phyloP scores from a whole-genome alignment of 108 stramenopile genomes.

The Cylindrotheca closterium region DNA sequence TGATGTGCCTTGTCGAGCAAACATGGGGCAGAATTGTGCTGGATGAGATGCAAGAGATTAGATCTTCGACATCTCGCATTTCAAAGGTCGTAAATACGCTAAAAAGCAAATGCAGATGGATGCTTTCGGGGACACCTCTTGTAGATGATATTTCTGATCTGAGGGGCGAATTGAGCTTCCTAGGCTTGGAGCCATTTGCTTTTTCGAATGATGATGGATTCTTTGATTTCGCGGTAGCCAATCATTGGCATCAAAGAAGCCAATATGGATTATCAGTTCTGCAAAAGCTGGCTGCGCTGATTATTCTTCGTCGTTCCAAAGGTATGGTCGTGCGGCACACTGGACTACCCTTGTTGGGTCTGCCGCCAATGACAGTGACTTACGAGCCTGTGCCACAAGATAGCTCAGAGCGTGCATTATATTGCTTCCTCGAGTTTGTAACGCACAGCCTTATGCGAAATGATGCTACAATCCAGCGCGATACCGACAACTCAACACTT shows the following conservation, averaged over 20 bases:
- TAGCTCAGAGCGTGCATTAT: constrained; percentile 53
- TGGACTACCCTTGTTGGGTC: constrained; percentile 41
- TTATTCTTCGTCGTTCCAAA: constrained; percentile 73
- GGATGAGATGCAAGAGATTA: constrained; percentile 87
- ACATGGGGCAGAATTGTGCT: constrained; percentile 64
- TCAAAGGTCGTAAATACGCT: constrained; percentile 56
- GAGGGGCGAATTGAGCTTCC: constrained; percentile 78
- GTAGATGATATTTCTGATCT: constrained; percentile 71
- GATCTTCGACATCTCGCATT: constrained; percentile 64
- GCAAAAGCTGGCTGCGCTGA: constrained; percentile 42
- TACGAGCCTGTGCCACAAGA: constrained; percentile 47
- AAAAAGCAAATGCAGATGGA: constrained; percentile 53
- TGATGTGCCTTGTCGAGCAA: constrained; percentile 2
- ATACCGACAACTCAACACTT: background rate
- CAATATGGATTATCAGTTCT: constrained; percentile 45
- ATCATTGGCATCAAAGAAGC: constrained; percentile 32
- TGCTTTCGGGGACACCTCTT: constrained; percentile 82
- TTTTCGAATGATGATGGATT: constrained; percentile 76
- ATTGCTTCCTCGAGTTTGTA: constrained; percentile 57
- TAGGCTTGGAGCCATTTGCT: constrained; percentile 72
- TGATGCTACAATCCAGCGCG: background rate
- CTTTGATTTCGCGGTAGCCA: constrained; percentile 59
- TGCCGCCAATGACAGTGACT: constrained; percentile 37
- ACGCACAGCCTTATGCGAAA: constrained; percentile 8
- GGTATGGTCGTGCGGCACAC: constrained; percentile 50